Percentiles rank a stretch among this genome's conserved stretches.
Evolutionary conservation across 2,329 filamentous ascomycete genomes (phyloP).

Genomic region (Ascosphaera apis): DNA sequence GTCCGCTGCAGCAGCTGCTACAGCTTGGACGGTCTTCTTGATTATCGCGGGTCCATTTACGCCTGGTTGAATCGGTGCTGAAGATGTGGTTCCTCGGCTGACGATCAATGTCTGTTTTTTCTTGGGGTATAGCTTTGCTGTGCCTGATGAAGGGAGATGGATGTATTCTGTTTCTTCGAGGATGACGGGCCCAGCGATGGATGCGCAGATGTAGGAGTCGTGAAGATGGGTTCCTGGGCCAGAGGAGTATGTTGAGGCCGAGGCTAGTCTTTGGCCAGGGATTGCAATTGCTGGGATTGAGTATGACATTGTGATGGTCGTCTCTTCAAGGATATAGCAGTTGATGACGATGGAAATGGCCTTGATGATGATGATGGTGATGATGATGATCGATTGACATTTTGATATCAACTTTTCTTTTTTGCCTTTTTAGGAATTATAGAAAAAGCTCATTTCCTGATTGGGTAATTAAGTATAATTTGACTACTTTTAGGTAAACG

Average conservation of each 20-base stretch:
- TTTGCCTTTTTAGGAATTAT: neutral
- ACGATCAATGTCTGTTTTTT: slow-evolving; percentile 6
- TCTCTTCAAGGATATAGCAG: no score
- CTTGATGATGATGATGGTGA: neutral
- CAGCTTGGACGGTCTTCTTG: slow-evolving; percentile 26
- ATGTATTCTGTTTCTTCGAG: slow-evolving; percentile 29
- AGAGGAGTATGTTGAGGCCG: slow-evolving; percentile 40
- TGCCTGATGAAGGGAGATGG: no score
- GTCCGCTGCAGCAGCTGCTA: neutral
- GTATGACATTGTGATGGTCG: slow-evolving; percentile 9
- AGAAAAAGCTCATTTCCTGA: slow-evolving; percentile 8
- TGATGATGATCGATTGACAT: neutral
- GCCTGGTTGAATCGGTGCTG: no score
- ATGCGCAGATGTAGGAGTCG: slow-evolving; percentile 52
- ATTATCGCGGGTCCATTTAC: slow-evolving; percentile 24
- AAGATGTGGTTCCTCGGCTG: no score
- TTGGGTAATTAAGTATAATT: neutral
- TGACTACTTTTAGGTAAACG: neutral
- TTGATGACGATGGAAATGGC: no score
- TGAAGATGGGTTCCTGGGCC: slow-evolving; percentile 72
- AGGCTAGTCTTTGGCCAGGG: slow-evolving; percentile 61
- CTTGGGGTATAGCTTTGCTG: slow-evolving; percentile 11
- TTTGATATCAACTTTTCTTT: neutral
- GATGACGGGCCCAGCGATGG: slow-evolving; percentile 51
- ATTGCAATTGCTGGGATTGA: slow-evolving; percentile 34